Percentiles rank a stretch among this genome's conserved stretches.
Evolutionary conservation across 345 rosid species (phyloP).

Genomic region (Turritis glabra): DNA sequence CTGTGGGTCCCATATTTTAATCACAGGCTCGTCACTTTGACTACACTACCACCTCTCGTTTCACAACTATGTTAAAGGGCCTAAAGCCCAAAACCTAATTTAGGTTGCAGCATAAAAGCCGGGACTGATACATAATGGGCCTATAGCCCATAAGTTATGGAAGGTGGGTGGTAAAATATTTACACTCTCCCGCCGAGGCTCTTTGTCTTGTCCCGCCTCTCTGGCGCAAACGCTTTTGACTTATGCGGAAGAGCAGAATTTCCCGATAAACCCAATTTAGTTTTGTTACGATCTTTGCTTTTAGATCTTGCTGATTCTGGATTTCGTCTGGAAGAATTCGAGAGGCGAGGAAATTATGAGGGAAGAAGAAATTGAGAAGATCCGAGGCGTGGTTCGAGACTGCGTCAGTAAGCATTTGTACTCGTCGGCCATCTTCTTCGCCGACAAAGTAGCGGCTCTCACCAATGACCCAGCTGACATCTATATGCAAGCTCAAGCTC

Average conservation of each 20-base stretch:
- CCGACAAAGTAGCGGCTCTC: conserved; percentile 83
- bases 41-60: too few relatives aligned
- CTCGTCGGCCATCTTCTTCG: conserved; percentile 97
- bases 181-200: conserved; percentile 29
- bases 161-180: not conserved
- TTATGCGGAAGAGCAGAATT: not conserved
- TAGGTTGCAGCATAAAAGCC: not conserved
- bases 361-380: conserved; percentile 86
- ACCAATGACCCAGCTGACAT: conserved; percentile 82
- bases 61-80: not conserved
- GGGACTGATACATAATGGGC: not conserved
- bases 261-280: not conserved
- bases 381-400: conserved; percentile 89
- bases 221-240: not conserved
- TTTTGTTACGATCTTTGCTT: not conserved
- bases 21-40: not conserved
- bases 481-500: conserved; percentile 95
- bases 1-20: not conserved
- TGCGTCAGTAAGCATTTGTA: conserved; percentile 96
- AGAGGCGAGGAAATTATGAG: conserved; percentile 48
- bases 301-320: not conserved
- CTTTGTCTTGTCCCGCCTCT: conserved; percentile 15
- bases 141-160: not conserved
- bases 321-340: not conserved
- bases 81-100: not conserved